phyloP scores from a whole-genome alignment of 1,139 yeast species.

The Spencermartinsiella ligniputridi region DNA sequence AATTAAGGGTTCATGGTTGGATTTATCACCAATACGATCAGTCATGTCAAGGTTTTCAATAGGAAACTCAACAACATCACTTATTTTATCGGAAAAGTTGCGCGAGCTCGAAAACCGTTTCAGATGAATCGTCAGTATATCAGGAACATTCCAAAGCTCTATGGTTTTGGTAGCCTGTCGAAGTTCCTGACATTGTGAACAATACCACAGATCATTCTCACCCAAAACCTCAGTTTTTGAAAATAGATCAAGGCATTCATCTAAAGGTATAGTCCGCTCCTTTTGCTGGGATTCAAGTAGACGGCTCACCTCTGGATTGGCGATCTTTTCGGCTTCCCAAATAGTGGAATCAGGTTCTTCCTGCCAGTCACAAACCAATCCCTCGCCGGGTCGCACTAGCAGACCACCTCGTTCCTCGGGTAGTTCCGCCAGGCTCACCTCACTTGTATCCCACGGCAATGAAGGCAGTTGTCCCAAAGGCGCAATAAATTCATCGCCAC shows the following conservation, averaged over 20 bases:
- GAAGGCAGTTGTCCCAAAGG: neutral
- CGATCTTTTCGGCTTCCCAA: conserved; percentile 29
- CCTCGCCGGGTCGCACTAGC: conserved; percentile 38
- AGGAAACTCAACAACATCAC: conserved; percentile 81
- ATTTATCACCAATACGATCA: conserved; percentile 42
- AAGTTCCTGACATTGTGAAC: conserved; percentile 85
- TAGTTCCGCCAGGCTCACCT: conserved; percentile 4
- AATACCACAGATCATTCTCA: conserved; percentile 90
- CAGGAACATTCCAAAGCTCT: conserved; percentile 90
- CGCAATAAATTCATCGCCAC: neutral
- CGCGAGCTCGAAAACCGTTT: conserved; percentile 86
- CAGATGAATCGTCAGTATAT: conserved; percentile 80
- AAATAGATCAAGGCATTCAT: conserved; percentile 72
- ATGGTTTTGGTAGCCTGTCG: conserved; percentile 88
- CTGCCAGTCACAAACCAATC: conserved; percentile 73
- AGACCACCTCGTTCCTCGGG: conserved; percentile 7
- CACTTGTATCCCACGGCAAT: neutral
- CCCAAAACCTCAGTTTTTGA: conserved; percentile 83
- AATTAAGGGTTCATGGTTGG: conserved; percentile 39
- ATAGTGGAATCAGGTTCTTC: conserved; percentile 34
- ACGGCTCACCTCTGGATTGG: conserved; percentile 46
- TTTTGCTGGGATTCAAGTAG: conserved; percentile 40
- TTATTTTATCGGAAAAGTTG: conserved; percentile 85
- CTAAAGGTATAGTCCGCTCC: conserved; percentile 52
- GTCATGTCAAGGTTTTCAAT: conserved; percentile 74